Evolutionary conservation across 495 filamentous ascomycete species (phyloP).

Genomic region (Cairneyella variabilis): DNA sequence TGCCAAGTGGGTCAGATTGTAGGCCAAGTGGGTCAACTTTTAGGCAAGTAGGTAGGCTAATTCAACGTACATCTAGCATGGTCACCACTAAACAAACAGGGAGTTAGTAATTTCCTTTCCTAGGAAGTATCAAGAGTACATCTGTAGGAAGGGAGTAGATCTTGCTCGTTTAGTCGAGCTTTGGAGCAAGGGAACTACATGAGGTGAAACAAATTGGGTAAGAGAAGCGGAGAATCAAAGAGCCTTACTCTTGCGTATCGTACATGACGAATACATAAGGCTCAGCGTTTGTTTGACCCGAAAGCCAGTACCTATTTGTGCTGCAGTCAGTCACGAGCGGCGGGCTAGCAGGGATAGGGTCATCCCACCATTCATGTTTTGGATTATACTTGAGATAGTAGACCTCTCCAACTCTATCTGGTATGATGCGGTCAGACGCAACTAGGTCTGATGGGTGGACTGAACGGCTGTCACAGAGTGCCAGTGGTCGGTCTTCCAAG

Average conservation of each 20-base stretch:
- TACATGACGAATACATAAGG: slow-evolving; percentile 6
- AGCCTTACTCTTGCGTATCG: slow-evolving; percentile 12
- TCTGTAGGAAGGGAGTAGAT: too few relatives aligned
- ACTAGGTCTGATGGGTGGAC: background rate
- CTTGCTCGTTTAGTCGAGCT: too few relatives aligned
- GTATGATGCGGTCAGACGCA: background rate
- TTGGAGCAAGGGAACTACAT: too few relatives aligned
- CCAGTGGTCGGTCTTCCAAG: slow-evolving; percentile 4
- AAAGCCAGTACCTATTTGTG: slow-evolving; percentile 4
- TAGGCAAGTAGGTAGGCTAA: too few relatives aligned
- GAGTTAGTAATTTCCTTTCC: too few relatives aligned
- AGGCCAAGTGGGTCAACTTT: too few relatives aligned
- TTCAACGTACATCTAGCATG: too few relatives aligned
- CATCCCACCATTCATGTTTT: background rate
- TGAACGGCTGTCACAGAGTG: slow-evolving; percentile 8
- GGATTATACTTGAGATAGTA: slow-evolving; percentile 1
- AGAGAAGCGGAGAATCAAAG: slow-evolving; percentile 1
- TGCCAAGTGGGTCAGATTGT: background rate
- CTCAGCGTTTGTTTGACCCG: background rate
- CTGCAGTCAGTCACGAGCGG: too few relatives aligned
- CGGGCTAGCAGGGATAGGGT: background rate
- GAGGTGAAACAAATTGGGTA: background rate
- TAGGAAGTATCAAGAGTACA: too few relatives aligned
- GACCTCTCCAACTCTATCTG: background rate
- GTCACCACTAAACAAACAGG: too few relatives aligned